Base-by-base conservation (phyloP, 2,329 filamentous ascomycete genomes). In the Aspergillus sp. region DNA sequence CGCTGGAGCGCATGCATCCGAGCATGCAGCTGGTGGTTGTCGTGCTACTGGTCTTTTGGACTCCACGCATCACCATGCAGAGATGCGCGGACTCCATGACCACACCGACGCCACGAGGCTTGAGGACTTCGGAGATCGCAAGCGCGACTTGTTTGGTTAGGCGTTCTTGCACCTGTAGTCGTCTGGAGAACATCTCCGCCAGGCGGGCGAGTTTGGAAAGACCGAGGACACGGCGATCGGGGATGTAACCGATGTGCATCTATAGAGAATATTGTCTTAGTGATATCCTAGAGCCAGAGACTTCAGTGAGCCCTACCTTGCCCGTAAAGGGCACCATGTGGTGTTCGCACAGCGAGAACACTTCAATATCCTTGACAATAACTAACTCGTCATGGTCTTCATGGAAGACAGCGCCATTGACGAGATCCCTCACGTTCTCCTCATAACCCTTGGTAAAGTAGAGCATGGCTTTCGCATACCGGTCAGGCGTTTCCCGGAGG, bases 201-300 rank as follows among this genome's bases (percentile, higher is more conserved):
- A 99, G 93, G 61, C 95, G 89, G 24, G 93, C 93, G 49, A 99
- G 84, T 75, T 99, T 99, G 32, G 93, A 97, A 52, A 99, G 88
- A 49, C 95, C 95, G 61, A 99, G 91, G 52, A 99, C 93, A 58
- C 93, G 87, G 71, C 92, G 86, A 69, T 88, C 87, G 30, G 95
- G 95, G 62, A 99, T 98, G 76, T 99, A 99, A 57, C 93, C 95
- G 67, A 99, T 98, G 78, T 99, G 95, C 91, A 99, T 98, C 91
- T 96, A 64, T 20, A 38, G 20, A 43, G 50, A 5, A 44, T 17
- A 26, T 7, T 13, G 17, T 32, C 24, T 47, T 44, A 55, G 45
- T 9, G 11, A 44, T 3, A 36, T 18, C 20, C n/a, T 20, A 24
- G 18, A 55, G 8, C 3, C 5, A 5, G 34, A 22, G 17, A 7